Evolutionary conservation across 2,329 filamentous ascomycete genomes (phyloP).

Genomic region (Colletotrichum musicola): DNA sequence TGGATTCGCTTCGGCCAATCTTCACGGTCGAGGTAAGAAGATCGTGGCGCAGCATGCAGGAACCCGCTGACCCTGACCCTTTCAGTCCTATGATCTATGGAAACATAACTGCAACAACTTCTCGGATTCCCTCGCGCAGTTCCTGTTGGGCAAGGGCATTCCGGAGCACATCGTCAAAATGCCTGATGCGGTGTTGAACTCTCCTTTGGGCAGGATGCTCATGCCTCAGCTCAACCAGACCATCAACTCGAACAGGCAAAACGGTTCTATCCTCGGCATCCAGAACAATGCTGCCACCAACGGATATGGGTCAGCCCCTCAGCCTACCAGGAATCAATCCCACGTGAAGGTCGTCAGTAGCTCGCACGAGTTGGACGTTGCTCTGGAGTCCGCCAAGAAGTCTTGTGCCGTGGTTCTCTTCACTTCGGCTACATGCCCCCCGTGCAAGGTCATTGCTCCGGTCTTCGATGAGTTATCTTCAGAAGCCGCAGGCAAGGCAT

Average conservation of each 20-base stretch:
- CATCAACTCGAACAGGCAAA: slow-evolving; percentile 62
- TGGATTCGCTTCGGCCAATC: slow-evolving; percentile 84
- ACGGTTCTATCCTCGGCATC: slow-evolving; percentile 66
- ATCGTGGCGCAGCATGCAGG: neutral
- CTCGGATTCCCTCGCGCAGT: slow-evolving; percentile 90
- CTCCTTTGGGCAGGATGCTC: slow-evolving; percentile 90
- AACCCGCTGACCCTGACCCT: neutral
- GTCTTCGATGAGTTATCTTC: slow-evolving; percentile 83
- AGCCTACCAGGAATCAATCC: slow-evolving; percentile 42
- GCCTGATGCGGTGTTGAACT: slow-evolving; percentile 86
- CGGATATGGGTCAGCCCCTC: slow-evolving; percentile 38
- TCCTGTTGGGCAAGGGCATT: slow-evolving; percentile 88
- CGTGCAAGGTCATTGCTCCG: slow-evolving; percentile 87
- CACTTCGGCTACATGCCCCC: slow-evolving; percentile 87
- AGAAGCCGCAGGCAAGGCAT: slow-evolving; percentile 75
- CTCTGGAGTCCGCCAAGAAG: slow-evolving; percentile 70
- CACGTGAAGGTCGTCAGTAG: slow-evolving; percentile 72
- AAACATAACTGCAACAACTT: slow-evolving; percentile 99
- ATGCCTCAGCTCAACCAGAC: slow-evolving; percentile 74
- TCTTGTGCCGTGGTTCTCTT: slow-evolving; percentile 91
- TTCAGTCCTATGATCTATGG: slow-evolving; percentile 86
- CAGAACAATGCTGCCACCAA: slow-evolving; percentile 48
- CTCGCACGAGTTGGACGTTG: slow-evolving; percentile 69
- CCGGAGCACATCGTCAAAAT: slow-evolving; percentile 88
- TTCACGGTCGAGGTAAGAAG: slow-evolving; percentile 80